These are phyloP conservation scores for Pyrus pyrifolia DNA, from an alignment of 306 rosid species.

Conservation along the genomic window DNA sequence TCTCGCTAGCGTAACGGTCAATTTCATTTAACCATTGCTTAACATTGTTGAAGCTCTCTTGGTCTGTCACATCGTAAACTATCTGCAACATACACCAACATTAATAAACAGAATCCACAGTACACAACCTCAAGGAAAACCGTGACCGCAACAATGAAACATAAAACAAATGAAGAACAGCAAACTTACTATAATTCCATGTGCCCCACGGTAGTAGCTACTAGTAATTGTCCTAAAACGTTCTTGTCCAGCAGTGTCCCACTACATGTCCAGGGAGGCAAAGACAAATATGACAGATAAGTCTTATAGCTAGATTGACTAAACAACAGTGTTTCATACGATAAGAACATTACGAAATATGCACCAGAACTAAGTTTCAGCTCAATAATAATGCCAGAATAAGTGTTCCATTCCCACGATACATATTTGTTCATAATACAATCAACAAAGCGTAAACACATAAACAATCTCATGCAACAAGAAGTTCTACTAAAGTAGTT, in stretches of 20 bases:
- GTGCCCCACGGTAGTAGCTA: slow-evolving; percentile 60
- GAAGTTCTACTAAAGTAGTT: neutral
- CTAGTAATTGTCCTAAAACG: slow-evolving; percentile 54
- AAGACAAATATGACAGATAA: neutral
- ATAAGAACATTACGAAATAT: neutral
- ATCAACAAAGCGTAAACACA: neutral
- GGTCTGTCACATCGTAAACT: slow-evolving; percentile 53
- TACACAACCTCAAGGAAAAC: neutral
- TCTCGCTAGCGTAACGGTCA: slow-evolving; percentile 43
- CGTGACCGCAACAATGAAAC: neutral
- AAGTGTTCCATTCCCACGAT: neutral
- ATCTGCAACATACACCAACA: slow-evolving; percentile 27
- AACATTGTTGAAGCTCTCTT: slow-evolving; percentile 50
- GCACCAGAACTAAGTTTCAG: neutral
- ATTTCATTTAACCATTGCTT: slow-evolving; percentile 48
- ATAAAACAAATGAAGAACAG: neutral
- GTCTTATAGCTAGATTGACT: neutral
- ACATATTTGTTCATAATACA: neutral
- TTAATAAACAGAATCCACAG: neutral
- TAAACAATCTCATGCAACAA: neutral
- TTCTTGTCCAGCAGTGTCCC: slow-evolving; percentile 59
- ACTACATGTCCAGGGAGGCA: slow-evolving; percentile 18
- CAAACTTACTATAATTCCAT: slow-evolving; percentile 46
- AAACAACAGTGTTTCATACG: neutral
- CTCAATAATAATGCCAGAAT: neutral